These are phyloP conservation scores for Eimeria acervulina DNA, from an alignment of 169 alveolate species.

Conservation along the genomic window DNA sequence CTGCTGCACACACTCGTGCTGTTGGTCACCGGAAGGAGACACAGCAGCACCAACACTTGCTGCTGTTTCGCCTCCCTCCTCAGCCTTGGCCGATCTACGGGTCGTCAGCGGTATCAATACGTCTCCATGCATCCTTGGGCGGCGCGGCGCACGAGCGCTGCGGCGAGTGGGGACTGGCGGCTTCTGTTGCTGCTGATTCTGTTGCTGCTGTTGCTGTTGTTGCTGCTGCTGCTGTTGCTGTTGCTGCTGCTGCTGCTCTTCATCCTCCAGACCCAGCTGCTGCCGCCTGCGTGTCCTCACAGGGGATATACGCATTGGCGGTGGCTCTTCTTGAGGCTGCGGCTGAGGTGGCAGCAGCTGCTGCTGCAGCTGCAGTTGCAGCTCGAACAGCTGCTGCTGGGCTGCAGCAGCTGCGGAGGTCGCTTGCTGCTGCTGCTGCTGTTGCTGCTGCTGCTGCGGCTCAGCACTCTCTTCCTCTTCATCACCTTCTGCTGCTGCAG, in stretches of 20 bases:
- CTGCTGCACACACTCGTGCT: slow-evolving; percentile 59
- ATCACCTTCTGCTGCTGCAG: slow-evolving; percentile 36
- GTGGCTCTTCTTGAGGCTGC: background rate
- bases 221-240: slow-evolving; percentile 72
- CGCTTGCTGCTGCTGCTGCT: slow-evolving; percentile 21
- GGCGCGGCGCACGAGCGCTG: slow-evolving; percentile 79
- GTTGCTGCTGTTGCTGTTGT: slow-evolving; percentile 56
- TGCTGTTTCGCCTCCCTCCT: slow-evolving; percentile 57
- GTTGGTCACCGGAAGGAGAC: slow-evolving; percentile 62
- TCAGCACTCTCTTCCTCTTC: slow-evolving; percentile 30
- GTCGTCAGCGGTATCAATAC: slow-evolving; percentile 30
- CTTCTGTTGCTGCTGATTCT: slow-evolving; percentile 56
- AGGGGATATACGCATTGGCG: slow-evolving; percentile 31
- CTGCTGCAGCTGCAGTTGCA: slow-evolving; percentile 57
- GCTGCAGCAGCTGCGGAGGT: slow-evolving; percentile 47
- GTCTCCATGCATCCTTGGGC: slow-evolving; percentile 74
- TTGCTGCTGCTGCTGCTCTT: slow-evolving; percentile 57
- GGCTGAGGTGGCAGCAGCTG: slow-evolving; percentile 52
- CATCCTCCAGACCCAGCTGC: slow-evolving; percentile 61
- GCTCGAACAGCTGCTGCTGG: slow-evolving; percentile 31
- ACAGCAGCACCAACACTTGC: slow-evolving; percentile 22
- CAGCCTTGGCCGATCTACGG: slow-evolving; percentile 43
- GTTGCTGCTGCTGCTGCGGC: slow-evolving; percentile 34
- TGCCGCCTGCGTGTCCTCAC: slow-evolving; percentile 61
- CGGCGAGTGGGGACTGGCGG: slow-evolving; percentile 78